phyloP scores from a whole-genome alignment of 2,329 filamentous ascomycete genomes.

The Atkinsonella hypoxylon region DNA sequence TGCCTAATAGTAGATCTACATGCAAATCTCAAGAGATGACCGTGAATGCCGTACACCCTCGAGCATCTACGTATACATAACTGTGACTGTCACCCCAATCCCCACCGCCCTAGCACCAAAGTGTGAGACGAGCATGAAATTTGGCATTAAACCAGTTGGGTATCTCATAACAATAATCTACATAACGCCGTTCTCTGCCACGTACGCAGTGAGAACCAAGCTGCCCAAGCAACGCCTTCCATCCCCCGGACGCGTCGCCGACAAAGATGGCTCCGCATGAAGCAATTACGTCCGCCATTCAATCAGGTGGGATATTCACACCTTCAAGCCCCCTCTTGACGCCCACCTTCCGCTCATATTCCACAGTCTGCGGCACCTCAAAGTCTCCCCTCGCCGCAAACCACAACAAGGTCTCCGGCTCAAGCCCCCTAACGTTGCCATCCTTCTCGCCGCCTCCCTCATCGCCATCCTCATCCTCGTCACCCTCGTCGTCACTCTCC shows the following conservation, averaged over 20 bases:
- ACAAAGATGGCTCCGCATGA: constrained; percentile 6
- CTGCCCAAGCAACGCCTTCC: constrained; percentile 22
- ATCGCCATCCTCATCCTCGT: constrained; percentile 21
- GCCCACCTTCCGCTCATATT: constrained; percentile 26
- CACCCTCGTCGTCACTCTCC: constrained; percentile 43
- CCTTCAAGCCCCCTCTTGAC: constrained; percentile 22
- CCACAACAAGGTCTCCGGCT: constrained; percentile 37
- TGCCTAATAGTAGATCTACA: no score
- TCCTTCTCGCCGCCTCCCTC: constrained; percentile 15
- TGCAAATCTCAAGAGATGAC: no score
- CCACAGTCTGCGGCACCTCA: constrained; percentile 32
- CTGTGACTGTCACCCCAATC: no score
- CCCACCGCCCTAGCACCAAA: no score
- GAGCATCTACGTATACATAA: no score
- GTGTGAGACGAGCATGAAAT: no score
- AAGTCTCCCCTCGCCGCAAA: constrained; percentile 32
- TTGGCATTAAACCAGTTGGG: no score
- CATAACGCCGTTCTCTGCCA: no score
- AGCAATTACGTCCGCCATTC: constrained; percentile 8
- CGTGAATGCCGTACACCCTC: no score
- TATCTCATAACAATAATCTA: no score
- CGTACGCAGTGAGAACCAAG: neutral
- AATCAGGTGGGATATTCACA: constrained; percentile 20
- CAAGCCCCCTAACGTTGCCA: constrained; percentile 20
- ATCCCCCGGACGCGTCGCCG: constrained; percentile 23